A percentile compares a stretch with the other conserved stretches of the same genome.
These are phyloP conservation scores for Lithohypha guttulata DNA, from an alignment of 2,329 filamentous ascomycete genomes.

Conservation along the genomic window DNA sequence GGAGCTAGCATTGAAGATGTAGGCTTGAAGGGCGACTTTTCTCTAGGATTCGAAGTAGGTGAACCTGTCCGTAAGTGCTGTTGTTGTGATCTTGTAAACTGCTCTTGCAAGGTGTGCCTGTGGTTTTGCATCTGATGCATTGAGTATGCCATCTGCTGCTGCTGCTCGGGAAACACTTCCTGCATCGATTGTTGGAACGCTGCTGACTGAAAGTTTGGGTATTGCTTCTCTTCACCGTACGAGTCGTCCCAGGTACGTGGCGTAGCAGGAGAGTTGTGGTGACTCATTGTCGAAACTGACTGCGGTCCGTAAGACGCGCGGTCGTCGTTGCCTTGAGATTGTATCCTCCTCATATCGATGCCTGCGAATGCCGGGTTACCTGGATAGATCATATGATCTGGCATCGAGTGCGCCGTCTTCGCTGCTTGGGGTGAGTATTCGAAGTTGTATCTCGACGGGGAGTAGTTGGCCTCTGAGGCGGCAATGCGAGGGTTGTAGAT, in stretches of 20 bases:
- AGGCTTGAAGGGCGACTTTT: conserved; percentile 71
- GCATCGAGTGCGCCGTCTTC: conserved; percentile 42
- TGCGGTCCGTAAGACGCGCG: conserved; percentile 42
- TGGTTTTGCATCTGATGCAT: conserved; percentile 39
- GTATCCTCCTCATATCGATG: conserved; percentile 49
- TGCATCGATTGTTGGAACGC: conserved; percentile 25
- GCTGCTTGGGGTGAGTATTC: conserved; percentile 27
- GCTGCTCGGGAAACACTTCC: conserved; percentile 56
- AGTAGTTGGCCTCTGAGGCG: conserved; percentile 34
- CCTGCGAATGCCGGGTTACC: not conserved
- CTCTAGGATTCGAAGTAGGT: conserved; percentile 45
- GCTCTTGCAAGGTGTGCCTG: conserved; percentile 58
- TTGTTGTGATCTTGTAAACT: conserved; percentile 67
- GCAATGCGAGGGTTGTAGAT: conserved; percentile 34
- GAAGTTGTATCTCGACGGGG: conserved; percentile 30
- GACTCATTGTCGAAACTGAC: conserved; percentile 49
- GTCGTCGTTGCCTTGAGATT: conserved; percentile 37
- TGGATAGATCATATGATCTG: conserved; percentile 31
- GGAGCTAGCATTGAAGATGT: conserved; percentile 49
- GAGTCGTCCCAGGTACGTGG: conserved; percentile 37
- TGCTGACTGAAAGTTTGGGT: conserved; percentile 43
- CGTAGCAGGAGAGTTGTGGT: conserved; percentile 49
- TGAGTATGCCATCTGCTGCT: conserved; percentile 27
- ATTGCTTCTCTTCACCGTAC: conserved; percentile 1
- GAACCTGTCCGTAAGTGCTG: conserved; percentile 55